Evolutionary conservation across 164 flowering plant genomes (phyloP).

Genomic region (Kingdonia uniflora): DNA sequence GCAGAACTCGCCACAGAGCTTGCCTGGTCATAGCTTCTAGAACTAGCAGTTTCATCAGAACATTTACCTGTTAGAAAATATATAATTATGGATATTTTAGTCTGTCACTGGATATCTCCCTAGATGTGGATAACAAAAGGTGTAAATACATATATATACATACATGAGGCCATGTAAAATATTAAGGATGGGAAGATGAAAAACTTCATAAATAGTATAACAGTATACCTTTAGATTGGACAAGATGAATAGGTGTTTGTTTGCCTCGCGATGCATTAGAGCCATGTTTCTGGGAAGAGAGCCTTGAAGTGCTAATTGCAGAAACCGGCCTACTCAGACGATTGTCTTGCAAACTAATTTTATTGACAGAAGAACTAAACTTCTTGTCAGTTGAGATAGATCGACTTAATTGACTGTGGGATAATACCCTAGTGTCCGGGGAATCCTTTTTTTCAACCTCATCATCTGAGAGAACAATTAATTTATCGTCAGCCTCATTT

Average conservation of each 20-base stretch:
- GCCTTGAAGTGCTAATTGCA: constrained; percentile 10
- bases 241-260: constrained; percentile 4
- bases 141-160: too few relatives aligned
- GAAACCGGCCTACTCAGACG: constrained; percentile 13
- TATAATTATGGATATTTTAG: too few relatives aligned
- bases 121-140: too few relatives aligned
- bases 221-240: constrained; percentile 3
- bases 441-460: constrained; percentile 35
- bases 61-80: too few relatives aligned
- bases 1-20: constrained; percentile 6
- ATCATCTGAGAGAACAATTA: constrained; percentile 71
- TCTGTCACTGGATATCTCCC: too few relatives aligned
- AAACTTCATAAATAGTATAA: too few relatives aligned
- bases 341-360: constrained; percentile 8
- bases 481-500: constrained; percentile 6
- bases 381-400: constrained; percentile 7
- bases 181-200: too few relatives aligned
- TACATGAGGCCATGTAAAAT: too few relatives aligned
- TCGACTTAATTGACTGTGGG: constrained; percentile 11
- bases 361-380: constrained; percentile 10
- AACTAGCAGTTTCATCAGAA: constrained; percentile 13
- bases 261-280: constrained; percentile 12
- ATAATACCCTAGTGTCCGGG: constrained; percentile 5
- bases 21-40: constrained; percentile 17
- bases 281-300: constrained; percentile 17